These are phyloP conservation scores for Boletus rex-veris DNA, from an alignment of 768 basidiomycete genomes.

Conservation along the genomic window DNA sequence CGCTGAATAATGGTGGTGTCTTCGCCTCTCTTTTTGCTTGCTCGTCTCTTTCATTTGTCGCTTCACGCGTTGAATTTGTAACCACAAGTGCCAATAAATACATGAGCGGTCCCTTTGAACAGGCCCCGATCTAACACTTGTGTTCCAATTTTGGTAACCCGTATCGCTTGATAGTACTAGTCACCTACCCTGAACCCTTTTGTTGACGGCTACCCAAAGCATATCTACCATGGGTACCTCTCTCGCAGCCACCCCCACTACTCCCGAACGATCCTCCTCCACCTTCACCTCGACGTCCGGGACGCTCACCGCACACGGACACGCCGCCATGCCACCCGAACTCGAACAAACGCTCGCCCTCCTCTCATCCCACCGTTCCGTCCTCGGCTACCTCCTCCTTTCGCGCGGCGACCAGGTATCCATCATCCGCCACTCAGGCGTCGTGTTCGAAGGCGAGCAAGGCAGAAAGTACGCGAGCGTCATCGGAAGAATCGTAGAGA, in stretches of 20 bases:
- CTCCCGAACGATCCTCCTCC: not conserved
- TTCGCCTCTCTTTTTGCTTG: too few relatives aligned
- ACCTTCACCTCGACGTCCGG: too few relatives aligned
- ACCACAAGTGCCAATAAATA: too few relatives aligned
- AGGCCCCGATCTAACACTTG: too few relatives aligned
- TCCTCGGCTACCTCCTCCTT: slow-evolving; percentile 50
- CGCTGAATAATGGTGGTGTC: too few relatives aligned
- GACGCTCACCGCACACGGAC: slow-evolving; percentile 14
- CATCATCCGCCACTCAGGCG: slow-evolving; percentile 82
- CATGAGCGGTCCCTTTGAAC: too few relatives aligned
- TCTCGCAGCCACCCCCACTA: slow-evolving; percentile 1
- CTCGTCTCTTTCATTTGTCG: too few relatives aligned
- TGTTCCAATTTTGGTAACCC: not conserved
- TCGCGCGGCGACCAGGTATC: slow-evolving; percentile 68
- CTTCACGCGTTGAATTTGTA: too few relatives aligned
- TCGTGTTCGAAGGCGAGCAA: slow-evolving; percentile 82
- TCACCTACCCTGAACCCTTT: slow-evolving; percentile 15
- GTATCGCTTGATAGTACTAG: not conserved
- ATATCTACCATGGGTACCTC: slow-evolving; percentile 16
- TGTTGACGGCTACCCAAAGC: slow-evolving; percentile 10
- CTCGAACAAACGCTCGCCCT: slow-evolving; percentile 75
- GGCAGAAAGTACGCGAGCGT: slow-evolving; percentile 72
- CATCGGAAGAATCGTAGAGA: slow-evolving; percentile 72
- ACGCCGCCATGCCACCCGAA: slow-evolving; percentile 57
- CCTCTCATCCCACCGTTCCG: slow-evolving; percentile 78